Conservation (phyloP, 495 filamentous ascomycete species). For the Penicillium paxilli region DNA sequence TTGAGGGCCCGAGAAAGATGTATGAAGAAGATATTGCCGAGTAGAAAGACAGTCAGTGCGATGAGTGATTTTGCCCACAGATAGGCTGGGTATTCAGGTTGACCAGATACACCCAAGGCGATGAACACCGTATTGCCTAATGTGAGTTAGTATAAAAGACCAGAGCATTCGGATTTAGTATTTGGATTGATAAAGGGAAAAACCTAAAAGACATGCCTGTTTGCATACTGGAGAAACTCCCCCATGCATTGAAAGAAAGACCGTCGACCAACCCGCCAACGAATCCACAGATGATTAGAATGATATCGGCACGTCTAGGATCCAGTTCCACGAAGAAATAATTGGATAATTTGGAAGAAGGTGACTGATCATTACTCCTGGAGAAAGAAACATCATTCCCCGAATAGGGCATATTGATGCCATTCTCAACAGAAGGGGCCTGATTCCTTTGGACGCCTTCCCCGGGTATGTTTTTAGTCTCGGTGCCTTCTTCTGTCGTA, state of each 20-base stretch:
- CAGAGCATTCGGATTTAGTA: neutral
- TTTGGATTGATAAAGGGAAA: neutral
- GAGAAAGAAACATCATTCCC: neutral
- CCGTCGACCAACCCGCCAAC: conserved; percentile 41
- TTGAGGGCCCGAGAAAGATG: conserved; percentile 27
- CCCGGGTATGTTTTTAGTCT: neutral
- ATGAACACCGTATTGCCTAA: conserved; percentile 44
- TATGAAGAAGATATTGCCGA: conserved; percentile 38
- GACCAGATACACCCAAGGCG: conserved; percentile 36
- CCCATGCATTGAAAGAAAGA: conserved; percentile 48
- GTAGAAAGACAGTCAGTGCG: conserved; percentile 31
- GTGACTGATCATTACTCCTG: neutral
- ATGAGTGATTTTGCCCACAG: conserved; percentile 45
- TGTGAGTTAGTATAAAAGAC: neutral
- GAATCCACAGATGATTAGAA: conserved; percentile 39
- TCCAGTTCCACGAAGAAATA: conserved; percentile 21
- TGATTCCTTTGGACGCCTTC: neutral
- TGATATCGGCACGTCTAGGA: conserved; percentile 27
- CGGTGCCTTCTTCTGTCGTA: conserved; percentile 1
- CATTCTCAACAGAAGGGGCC: neutral
- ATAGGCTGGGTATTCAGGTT: conserved; percentile 37
- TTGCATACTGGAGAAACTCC: conserved; percentile 60
- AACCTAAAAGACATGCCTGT: conserved; percentile 36
- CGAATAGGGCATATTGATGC: neutral
- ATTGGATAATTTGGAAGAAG: neutral